Evolutionary conservation across 148 eudicot genomes (phyloP).

Genomic region (Rhododendron williamsianum): DNA sequence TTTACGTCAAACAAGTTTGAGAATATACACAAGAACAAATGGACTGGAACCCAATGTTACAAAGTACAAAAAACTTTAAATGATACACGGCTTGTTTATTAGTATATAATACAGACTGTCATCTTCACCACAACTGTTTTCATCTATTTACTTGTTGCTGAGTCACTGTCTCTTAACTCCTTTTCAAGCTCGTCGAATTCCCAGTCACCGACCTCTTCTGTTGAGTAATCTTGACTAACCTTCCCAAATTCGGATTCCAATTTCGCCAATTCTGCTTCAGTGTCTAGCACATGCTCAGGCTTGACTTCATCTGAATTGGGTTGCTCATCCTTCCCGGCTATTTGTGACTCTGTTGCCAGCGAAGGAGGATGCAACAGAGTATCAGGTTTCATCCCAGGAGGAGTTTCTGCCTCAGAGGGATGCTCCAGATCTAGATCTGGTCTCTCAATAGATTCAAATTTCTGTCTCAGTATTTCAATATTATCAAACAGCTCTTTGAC

Average conservation of each 20-base stretch:
- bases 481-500: slow-evolving; percentile 65
- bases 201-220: slow-evolving; percentile 78
- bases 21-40: slow-evolving; percentile 3
- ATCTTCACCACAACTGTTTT: background rate
- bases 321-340: slow-evolving; percentile 25
- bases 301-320: slow-evolving; percentile 21
- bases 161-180: slow-evolving; percentile 42
- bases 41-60: background rate
- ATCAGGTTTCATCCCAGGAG: slow-evolving; percentile 36
- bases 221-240: slow-evolving; percentile 40
- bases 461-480: slow-evolving; percentile 62
- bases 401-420: slow-evolving; percentile 42
- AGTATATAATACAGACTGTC: background rate
- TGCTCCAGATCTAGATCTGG: slow-evolving; percentile 70
- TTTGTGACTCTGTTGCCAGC: slow-evolving; percentile 21
- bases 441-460: slow-evolving; percentile 78
- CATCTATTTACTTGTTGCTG: slow-evolving; percentile 21
- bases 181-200: slow-evolving; percentile 87
- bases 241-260: slow-evolving; percentile 79
- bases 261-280: slow-evolving; percentile 76
- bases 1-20: slow-evolving; percentile 2
- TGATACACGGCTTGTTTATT: slow-evolving; percentile 4
- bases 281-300: slow-evolving; percentile 51
- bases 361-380: slow-evolving; percentile 17
- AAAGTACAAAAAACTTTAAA: slow-evolving; percentile 5